Percentiles rank a stretch among this genome's conserved stretches.
Evolutionary conservation across 2,329 filamentous ascomycete species (phyloP).

Genomic region (Colletotrichum tofieldiae): DNA sequence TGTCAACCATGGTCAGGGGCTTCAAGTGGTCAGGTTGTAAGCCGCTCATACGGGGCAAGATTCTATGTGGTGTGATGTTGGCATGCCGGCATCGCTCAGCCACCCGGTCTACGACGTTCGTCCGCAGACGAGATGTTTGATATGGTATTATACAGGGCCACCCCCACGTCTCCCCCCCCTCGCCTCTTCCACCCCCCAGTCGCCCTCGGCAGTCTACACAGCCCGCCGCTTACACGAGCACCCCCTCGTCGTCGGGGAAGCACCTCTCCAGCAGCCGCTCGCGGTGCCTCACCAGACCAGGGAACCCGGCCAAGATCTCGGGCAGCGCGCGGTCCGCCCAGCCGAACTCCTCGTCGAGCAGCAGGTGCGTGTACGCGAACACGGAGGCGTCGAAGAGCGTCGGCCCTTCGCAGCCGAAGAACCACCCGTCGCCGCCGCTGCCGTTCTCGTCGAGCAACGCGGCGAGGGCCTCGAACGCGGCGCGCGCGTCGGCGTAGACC

Average conservation of each 20-base stretch:
- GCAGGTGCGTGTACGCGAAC: conserved; percentile 89
- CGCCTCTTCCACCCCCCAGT: neutral
- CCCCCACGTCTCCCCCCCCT: neutral
- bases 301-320: conserved; percentile 69
- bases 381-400: conserved; percentile 89
- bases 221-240: conserved; percentile 8
- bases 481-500: conserved; percentile 61
- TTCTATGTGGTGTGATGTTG: neutral
- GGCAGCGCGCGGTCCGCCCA: conserved; percentile 77
- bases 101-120: conserved; percentile 1
- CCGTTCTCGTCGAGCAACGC: conserved; percentile 55
- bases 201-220: neutral
- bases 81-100: neutral
- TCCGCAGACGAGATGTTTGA: neutral
- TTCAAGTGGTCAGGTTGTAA: neutral
- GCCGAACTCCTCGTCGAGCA: conserved; percentile 75
- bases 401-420: conserved; percentile 68
- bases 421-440: conserved; percentile 56
- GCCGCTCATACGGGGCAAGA: neutral
- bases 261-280: conserved; percentile 50
- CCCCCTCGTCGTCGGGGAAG: conserved; percentile 28
- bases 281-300: conserved; percentile 71
- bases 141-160: neutral
- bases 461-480: conserved; percentile 64
- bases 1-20: neutral